Evolutionary conservation across 106 monocot genomes (phyloP).

Genomic region (Agapanthus africanus): DNA sequence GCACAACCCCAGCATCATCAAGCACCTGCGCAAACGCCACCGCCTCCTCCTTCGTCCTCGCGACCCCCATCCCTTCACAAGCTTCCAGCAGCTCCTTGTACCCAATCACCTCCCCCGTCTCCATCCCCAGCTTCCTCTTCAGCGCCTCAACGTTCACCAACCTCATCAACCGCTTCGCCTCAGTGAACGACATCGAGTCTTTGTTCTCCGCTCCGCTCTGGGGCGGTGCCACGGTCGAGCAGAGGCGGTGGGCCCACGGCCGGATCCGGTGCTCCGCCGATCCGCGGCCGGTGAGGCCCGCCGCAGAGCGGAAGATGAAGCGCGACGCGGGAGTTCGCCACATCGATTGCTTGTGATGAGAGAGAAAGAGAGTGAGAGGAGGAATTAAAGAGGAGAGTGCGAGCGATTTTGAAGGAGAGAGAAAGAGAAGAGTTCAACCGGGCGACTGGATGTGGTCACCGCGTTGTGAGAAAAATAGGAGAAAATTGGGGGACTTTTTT

Average conservation of each 20-base stretch:
- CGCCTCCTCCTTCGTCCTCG: slow-evolving; percentile 59
- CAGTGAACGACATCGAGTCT: slow-evolving; percentile 33
- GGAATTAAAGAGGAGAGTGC: no score
- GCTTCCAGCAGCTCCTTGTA: slow-evolving; percentile 62
- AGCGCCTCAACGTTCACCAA: slow-evolving; percentile 80
- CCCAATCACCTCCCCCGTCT: slow-evolving; percentile 59
- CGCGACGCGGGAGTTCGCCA: slow-evolving; percentile 29
- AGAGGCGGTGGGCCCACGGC: background rate
- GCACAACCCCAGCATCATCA: slow-evolving; percentile 86
- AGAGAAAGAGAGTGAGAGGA: no score
- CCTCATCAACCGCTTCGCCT: slow-evolving; percentile 79
- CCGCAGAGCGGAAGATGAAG: slow-evolving; percentile 14
- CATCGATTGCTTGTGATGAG: no score
- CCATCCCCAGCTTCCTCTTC: slow-evolving; percentile 63
- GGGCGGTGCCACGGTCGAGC: background rate
- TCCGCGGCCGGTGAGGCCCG: background rate
- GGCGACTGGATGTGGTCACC: no score
- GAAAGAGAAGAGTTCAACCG: no score
- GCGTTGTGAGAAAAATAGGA: no score
- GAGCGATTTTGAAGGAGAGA: no score
- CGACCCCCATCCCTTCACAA: slow-evolving; percentile 59
- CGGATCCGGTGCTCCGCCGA: slow-evolving; percentile 13
- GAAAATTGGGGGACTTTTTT: no score
- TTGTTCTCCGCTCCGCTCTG: background rate
- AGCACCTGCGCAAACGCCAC: slow-evolving; percentile 52